Evolutionary conservation across 176 grass and related monocot genomes (phyloP).

Genomic region (Poa pratensis): DNA sequence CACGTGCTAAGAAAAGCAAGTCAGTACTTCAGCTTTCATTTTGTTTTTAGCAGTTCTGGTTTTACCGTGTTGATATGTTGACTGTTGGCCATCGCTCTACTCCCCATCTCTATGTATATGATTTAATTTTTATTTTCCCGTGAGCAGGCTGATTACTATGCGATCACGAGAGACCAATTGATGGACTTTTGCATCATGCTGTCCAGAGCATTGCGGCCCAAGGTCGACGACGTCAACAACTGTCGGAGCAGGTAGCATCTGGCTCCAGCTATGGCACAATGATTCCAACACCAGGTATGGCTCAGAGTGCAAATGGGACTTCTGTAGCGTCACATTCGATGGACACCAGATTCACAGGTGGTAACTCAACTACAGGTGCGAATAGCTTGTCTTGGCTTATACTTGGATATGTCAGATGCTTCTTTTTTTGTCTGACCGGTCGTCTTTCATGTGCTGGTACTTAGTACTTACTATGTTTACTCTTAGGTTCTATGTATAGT

Average conservation of each 20-base stretch:
- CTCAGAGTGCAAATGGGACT: conserved; percentile 45
- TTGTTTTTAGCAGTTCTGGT: conserved; percentile 22
- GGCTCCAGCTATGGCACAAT: conserved; percentile 53
- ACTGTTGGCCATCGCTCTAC: background rate
- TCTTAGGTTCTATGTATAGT: conserved; percentile 57
- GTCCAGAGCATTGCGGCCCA: conserved; percentile 12
- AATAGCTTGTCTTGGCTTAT: conserved; percentile 14
- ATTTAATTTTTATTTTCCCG: background rate
- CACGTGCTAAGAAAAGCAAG: conserved; percentile 4
- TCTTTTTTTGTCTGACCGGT: background rate
- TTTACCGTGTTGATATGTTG: conserved; percentile 27
- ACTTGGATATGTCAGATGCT: conserved; percentile 18
- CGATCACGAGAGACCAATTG: conserved; percentile 39
- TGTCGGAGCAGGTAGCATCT: conserved; percentile 41
- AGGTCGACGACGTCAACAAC: conserved; percentile 43
- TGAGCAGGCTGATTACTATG: conserved; percentile 63
- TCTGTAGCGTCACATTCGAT: conserved; percentile 35
- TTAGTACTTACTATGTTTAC: conserved; percentile 22
- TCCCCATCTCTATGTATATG: background rate
- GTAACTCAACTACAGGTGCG: conserved; percentile 44
- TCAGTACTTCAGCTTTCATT: conserved; percentile 28
- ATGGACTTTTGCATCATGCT: conserved; percentile 27
- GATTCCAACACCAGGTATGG: conserved; percentile 72
- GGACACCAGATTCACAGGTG: conserved; percentile 41
- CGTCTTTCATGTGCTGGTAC: conserved; percentile 14